Evolutionary conservation across 139 green algal species (phyloP).

Genomic region (Haematococcus lacustris): DNA sequence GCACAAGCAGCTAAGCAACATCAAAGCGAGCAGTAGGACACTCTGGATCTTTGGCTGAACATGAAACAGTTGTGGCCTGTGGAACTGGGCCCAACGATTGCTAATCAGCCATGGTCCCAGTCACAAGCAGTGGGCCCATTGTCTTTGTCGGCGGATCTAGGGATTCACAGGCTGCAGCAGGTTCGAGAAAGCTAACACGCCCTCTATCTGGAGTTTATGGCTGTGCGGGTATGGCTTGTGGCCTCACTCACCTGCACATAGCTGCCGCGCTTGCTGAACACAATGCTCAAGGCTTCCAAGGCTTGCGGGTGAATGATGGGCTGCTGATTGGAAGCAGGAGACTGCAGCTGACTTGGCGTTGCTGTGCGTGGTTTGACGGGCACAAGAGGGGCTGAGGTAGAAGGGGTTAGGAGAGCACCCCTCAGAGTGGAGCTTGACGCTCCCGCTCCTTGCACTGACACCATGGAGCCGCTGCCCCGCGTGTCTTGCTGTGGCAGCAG

Average conservation of each 20-base stretch:
- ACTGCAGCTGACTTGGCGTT: not conserved
- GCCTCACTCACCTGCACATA: conserved; percentile 40
- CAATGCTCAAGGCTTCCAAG: conserved; percentile 43
- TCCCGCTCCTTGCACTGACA: not conserved
- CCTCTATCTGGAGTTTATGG: not conserved
- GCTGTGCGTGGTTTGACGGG: not conserved
- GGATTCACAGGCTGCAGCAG: not conserved
- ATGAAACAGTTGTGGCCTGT: no score
- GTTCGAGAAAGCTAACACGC: not conserved
- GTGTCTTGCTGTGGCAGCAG: conserved; percentile 5
- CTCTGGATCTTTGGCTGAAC: no score
- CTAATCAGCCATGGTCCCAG: no score
- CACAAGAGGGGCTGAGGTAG: no score
- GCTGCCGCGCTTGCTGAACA: conserved; percentile 43
- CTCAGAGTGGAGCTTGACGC: not conserved
- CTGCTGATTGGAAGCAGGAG: not conserved
- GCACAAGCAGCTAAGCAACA: not conserved
- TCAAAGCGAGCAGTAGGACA: not conserved
- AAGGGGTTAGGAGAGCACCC: no score
- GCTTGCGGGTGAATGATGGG: not conserved
- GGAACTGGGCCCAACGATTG: no score
- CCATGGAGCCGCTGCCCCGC: no score
- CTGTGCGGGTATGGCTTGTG: not conserved
- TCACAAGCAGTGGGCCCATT: not conserved
- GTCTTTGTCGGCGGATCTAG: no score